Base-by-base conservation (phyloP, 257 asterid genomes). In the Salvia splendens region DNA sequence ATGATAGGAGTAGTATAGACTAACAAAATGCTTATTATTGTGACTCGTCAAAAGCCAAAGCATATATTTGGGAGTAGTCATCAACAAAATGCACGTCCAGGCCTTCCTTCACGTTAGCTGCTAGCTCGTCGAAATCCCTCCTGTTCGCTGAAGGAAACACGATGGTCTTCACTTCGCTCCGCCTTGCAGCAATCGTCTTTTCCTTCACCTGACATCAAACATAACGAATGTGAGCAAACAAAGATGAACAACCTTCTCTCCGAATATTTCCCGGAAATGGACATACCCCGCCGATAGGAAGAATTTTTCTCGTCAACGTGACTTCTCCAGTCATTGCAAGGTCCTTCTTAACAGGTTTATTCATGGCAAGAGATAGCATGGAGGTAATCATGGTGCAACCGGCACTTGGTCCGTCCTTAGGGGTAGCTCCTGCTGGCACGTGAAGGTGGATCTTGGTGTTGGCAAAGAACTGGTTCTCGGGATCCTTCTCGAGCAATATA, bases 351-450 rank as follows among this genome's bases (percentile, higher is more conserved):
- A 88, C 93, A 17, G 80, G 89, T 70, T 77, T 85, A 11, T 85
- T 78, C 96, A 84, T 79, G 84, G 98, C 92, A 49, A 94, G 95
- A 56, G 99, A 94, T 17, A 94, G 64, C 75, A 94, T 74, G 70
- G 99, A 87, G 17, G 99, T 94, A 64, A 94, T 87, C 98, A 94
- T 94, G 49, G 99, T 94, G 80, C 99, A 94, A 68, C 98, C 98
- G 2, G 99, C 99, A 75, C 99, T 91, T 3, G 99, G 99, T 5
- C 99, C 99, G 30, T 94, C 99, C 83, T 94, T 94, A 0, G 99
- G 99, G 40, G 96, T 94, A 54, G 99, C 93, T 30, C 99, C 99
- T 0, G 99, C 89, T 0, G 99, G 99, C 63, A 94, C 99, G 72
- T 94, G 99, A 68, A 94, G 96, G 78, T 94, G 99, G 78, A 94